These are phyloP conservation scores for Phytophthora pistaciae DNA, from an alignment of 352 stramenopile genomes.

Conservation along the genomic window DNA sequence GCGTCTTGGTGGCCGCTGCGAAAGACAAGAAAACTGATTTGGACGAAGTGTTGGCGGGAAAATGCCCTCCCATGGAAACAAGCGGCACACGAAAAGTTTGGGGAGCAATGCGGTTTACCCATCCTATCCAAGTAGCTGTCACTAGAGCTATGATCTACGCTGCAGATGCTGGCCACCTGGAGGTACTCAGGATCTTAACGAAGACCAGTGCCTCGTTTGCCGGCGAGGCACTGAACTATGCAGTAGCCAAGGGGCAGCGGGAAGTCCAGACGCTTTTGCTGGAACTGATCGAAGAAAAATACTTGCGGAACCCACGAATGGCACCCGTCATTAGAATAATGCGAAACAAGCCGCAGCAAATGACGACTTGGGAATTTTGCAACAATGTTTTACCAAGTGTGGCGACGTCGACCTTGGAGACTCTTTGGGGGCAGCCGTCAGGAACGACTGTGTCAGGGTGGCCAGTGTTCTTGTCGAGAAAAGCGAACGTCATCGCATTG, in stretches of 20 bases:
- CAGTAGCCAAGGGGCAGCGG: background rate
- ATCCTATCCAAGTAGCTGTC: background rate
- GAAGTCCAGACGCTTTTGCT: background rate
- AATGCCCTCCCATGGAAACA: background rate
- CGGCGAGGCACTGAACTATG: background rate
- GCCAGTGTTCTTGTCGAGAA: background rate
- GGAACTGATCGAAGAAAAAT: background rate
- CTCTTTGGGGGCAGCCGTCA: background rate
- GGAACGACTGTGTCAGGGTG: background rate
- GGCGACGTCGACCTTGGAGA: background rate
- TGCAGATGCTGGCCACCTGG: background rate
- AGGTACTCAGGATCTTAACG: background rate
- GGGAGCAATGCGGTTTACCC: background rate
- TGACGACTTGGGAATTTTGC: background rate
- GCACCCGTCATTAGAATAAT: background rate
- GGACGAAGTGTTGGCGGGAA: background rate
- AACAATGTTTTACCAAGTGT: background rate
- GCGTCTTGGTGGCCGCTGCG: too few relatives aligned
- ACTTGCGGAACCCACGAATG: background rate
- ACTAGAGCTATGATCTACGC: background rate
- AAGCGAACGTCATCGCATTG: background rate
- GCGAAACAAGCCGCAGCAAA: background rate
- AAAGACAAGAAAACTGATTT: background rate
- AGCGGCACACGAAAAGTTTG: background rate
- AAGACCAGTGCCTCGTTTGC: background rate